phyloP scores from a whole-genome alignment of 371 early-diverging fungal genomes.

The Mycotypha africana region DNA sequence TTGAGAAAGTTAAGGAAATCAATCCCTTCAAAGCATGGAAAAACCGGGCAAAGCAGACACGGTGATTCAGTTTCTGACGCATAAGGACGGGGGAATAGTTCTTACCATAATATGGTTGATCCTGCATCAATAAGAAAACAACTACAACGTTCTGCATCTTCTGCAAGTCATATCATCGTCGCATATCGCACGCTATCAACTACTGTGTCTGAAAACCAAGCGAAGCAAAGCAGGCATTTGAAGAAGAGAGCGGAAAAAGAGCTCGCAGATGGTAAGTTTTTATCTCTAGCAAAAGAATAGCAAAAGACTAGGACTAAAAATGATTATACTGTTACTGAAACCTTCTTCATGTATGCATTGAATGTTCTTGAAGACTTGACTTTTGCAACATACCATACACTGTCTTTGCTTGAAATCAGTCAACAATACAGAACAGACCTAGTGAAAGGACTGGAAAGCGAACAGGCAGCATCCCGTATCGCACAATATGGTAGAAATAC shows the following conservation, averaged over 20 bases:
- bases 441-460: slow-evolving; percentile 34
- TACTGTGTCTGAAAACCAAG: slow-evolving; percentile 28
- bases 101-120: too few species aligned
- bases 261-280: slow-evolving; percentile 22
- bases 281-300: too few species aligned
- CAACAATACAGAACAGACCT: slow-evolving; percentile 41
- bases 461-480: slow-evolving; percentile 31
- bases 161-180: slow-evolving; percentile 21
- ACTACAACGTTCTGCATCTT: slow-evolving; percentile 4
- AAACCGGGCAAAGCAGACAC: too few species aligned
- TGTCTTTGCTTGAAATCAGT: slow-evolving; percentile 26
- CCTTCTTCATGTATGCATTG: not conserved
- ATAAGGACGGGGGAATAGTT: too few species aligned
- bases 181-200: slow-evolving; percentile 32
- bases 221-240: slow-evolving; percentile 1
- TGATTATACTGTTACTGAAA: not conserved
- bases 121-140: not conserved
- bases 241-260: slow-evolving; percentile 11
- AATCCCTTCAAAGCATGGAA: too few species aligned
- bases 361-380: slow-evolving; percentile 10
- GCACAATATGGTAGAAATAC: slow-evolving; percentile 45
- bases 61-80: too few species aligned
- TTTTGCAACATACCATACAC: slow-evolving; percentile 18
- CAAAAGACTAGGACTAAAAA: too few species aligned
- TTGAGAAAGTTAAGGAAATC: too few species aligned